phyloP scores from a whole-genome alignment of 331 rosid species.

The Erythrophleum ivorense region DNA sequence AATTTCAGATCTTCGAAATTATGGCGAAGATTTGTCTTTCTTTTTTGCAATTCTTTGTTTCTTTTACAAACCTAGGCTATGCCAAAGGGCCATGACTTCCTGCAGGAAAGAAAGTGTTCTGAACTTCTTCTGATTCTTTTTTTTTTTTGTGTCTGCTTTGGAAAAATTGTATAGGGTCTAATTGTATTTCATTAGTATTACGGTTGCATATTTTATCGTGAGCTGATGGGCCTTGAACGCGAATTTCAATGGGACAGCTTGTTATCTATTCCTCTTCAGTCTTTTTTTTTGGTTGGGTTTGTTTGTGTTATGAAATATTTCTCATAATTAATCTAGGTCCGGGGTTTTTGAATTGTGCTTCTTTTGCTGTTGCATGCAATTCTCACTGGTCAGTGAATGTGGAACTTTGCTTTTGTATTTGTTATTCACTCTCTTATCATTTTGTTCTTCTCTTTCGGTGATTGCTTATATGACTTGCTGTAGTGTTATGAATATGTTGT shows the following conservation, averaged over 20 bases:
- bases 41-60: neutral
- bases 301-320: conserved; percentile 12
- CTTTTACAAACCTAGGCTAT: neutral
- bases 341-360: conserved; percentile 23
- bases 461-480: neutral
- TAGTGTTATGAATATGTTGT: neutral
- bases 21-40: neutral
- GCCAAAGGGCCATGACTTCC: neutral
- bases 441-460: neutral
- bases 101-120: neutral
- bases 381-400: neutral
- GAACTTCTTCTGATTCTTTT: neutral
- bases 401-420: conserved; percentile 2
- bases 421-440: neutral
- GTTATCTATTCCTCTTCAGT: neutral
- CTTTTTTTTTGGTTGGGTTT: neutral
- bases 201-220: conserved; percentile 10
- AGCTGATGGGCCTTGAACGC: neutral
- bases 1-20: conserved; percentile 27
- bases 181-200: neutral
- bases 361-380: conserved; percentile 17
- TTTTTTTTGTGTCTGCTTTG: neutral
- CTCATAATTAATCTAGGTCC: neutral
- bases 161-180: neutral
- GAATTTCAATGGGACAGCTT: conserved; percentile 11